Base-by-base conservation (phyloP, 768 basidiomycete genomes). In the Tephrocybe sp. region DNA sequence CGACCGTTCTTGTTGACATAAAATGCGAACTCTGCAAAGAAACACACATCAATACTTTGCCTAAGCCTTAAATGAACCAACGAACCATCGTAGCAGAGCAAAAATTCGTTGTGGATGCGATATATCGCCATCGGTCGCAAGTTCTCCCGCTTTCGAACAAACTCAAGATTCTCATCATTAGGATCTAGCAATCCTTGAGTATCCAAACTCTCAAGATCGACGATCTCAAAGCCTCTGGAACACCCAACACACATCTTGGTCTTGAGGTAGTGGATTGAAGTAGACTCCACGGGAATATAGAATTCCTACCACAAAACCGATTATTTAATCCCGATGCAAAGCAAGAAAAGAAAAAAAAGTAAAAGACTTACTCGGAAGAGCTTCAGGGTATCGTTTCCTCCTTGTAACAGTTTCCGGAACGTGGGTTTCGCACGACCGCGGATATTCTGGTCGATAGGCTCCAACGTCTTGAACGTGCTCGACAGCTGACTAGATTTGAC, bases 1-100 rank as follows among this genome's bases (percentile, higher is more conserved):
- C 92, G 89, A 2, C 97, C 97, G 55, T 86, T 95, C 74, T 91
- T 92, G 70, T 98, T 96, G 57, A 99, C 94, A 68, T 98, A 98
- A 66, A 99, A 98, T 0, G 97, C 97, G 65, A 98, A 99, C 71
- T 98, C 97, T 97, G 59, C 8, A 32, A 17, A 30, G 4, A 19
- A 14, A 31, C 33, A 45, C n/a, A 20, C 3, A 30, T 39, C 17
- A 49, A 19, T 52, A n/a, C 19, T 14, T 16, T 52, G 56, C 30
- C 65, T 48, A 55, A 20, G 46, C 2, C 12, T 19, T 14, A 22
- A 35, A 13, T 5, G 20, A 12, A 35, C 22, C 34, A 12, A 73
- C 82, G 63, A 54, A 95, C 96, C 94, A 67, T 98, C 97, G 69
- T 98, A 99, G 65, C 97, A 99, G 32, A 99, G 72, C 45, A 99